phyloP scores from a whole-genome alignment of 2,329 filamentous ascomycete genomes.

The Lojkania enalia region DNA sequence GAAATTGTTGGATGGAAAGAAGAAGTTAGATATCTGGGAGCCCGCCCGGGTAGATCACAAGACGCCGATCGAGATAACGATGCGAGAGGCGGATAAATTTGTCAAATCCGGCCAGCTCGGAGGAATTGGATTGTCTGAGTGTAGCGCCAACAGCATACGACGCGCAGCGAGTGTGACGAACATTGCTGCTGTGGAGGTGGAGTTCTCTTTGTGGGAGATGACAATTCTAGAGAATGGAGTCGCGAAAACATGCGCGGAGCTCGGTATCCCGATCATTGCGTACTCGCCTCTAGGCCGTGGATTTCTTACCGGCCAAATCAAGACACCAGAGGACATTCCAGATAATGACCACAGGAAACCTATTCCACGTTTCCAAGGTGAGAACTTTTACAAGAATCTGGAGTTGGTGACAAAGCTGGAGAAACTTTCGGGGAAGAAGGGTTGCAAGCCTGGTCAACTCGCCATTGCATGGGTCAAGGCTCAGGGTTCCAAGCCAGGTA shows the following conservation, averaged over 20 bases:
- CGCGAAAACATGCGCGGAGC: conserved; percentile 56
- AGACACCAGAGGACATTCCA: conserved; percentile 49
- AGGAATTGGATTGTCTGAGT: conserved; percentile 46
- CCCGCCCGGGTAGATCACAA: conserved; percentile 43
- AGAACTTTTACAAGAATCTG: conserved; percentile 34
- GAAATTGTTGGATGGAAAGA: conserved; percentile 38
- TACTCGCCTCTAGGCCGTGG: conserved; percentile 41
- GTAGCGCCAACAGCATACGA: conserved; percentile 46
- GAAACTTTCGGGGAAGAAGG: conserved; percentile 48
- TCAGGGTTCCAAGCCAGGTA: conserved; percentile 50
- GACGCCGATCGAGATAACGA: conserved; percentile 44
- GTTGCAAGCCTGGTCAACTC: conserved; percentile 59
- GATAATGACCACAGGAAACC: conserved; percentile 24
- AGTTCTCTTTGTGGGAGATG: conserved; percentile 53
- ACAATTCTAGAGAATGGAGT: conserved; percentile 59
- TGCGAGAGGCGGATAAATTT: conserved; percentile 30
- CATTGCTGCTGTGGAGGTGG: conserved; percentile 60
- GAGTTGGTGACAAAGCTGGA: conserved; percentile 26
- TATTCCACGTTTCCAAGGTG: conserved; percentile 14
- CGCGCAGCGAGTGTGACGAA: conserved; percentile 54
- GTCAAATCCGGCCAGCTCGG: conserved; percentile 40
- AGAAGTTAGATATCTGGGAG: conserved; percentile 50
- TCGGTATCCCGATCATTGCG: conserved; percentile 64
- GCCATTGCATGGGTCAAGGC: conserved; percentile 43
- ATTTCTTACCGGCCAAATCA: conserved; percentile 18